Evolutionary conservation across 108 stramenopile genomes (phyloP).

Genomic region (Asterionellopsis glacialis): DNA sequence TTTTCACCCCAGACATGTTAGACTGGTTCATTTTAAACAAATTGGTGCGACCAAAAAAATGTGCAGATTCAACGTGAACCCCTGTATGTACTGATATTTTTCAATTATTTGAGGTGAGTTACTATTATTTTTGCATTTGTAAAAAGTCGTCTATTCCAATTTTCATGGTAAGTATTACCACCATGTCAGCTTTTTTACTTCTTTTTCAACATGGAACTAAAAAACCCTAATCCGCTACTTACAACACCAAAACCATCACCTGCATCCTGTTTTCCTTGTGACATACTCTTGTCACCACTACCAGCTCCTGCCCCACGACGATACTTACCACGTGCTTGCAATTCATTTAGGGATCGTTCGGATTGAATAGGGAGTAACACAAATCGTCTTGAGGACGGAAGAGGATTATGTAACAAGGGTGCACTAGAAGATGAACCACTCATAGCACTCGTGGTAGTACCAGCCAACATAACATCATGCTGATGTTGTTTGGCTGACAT

Average conservation of each 20-base stretch:
- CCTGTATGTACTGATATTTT: too few relatives aligned
- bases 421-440: conserved; percentile 6
- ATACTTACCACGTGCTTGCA: conserved; percentile 71
- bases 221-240: conserved; percentile 67
- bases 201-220: conserved; percentile 78
- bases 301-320: conserved; percentile 44
- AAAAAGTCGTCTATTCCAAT: too few relatives aligned
- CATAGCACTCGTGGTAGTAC: conserved; percentile 6
- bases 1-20: too few relatives aligned
- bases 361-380: conserved; percentile 76
- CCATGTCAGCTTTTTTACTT: conserved; percentile 63
- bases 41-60: too few relatives aligned
- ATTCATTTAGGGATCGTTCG: conserved; percentile 75
- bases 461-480: conserved; percentile 9
- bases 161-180: too few relatives aligned
- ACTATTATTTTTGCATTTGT: too few relatives aligned
- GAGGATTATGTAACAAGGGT: conserved; percentile 56
- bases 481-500: conserved; percentile 6
- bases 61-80: too few relatives aligned
- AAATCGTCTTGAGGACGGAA: conserved; percentile 74
- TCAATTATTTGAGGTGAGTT: too few relatives aligned
- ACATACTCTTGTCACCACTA: conserved; percentile 19
- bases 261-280: too few relatives aligned
- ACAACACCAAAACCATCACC: conserved; percentile 49
- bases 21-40: too few relatives aligned